Conservation (phyloP, 2,329 filamentous ascomycete species). For the Exophiala bonariae region DNA sequence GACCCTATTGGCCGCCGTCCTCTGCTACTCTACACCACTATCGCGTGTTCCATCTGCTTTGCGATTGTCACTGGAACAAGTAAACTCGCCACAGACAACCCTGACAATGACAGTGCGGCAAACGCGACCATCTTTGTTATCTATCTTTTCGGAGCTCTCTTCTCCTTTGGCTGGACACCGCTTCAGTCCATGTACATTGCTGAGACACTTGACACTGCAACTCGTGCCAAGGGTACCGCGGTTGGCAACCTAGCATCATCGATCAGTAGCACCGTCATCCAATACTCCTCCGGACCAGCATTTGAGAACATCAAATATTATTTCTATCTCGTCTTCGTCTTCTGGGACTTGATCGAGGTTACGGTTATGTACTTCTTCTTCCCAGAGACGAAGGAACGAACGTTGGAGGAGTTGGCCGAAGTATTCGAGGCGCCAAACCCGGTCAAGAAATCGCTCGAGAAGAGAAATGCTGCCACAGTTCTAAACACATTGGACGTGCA, state of each 20-base stretch:
- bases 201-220: conserved; percentile 53
- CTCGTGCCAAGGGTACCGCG: conserved; percentile 56
- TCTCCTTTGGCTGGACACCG: conserved; percentile 48
- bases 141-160: conserved; percentile 55
- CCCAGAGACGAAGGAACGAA: conserved; percentile 24
- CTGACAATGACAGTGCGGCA: conserved; percentile 25
- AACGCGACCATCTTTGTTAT: conserved; percentile 50
- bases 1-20: conserved; percentile 49
- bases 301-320: conserved; percentile 10
- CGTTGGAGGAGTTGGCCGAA: conserved; percentile 28
- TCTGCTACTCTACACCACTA: conserved; percentile 26
- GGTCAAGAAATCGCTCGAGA: conserved; percentile 14
- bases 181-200: conserved; percentile 51
- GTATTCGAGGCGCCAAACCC: conserved; percentile 54
- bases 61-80: conserved; percentile 48
- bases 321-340: conserved; percentile 42
- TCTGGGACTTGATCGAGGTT: conserved; percentile 33
- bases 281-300: conserved; percentile 23
- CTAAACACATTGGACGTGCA: conserved; percentile 2
- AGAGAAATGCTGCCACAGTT: conserved; percentile 3
- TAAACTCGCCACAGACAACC: conserved; percentile 27
- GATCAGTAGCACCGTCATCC: conserved; percentile 48
- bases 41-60: conserved; percentile 45
- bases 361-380: conserved; percentile 24
- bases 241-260: conserved; percentile 42